Evolutionary conservation across 2,329 filamentous ascomycete genomes (phyloP).

Genomic region (Aspergillus cejpii): DNA sequence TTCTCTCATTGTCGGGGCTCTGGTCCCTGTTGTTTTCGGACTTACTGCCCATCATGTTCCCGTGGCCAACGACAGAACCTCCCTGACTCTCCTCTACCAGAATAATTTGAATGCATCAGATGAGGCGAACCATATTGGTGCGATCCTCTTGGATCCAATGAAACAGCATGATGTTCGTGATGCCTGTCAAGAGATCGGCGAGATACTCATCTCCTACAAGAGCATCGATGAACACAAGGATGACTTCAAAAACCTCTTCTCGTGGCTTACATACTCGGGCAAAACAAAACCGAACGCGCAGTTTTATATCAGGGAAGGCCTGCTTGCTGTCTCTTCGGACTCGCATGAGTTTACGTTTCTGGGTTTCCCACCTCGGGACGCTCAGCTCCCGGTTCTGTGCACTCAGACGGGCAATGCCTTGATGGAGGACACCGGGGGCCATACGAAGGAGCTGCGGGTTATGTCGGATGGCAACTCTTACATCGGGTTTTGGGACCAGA

Average conservation of each 20-base stretch:
- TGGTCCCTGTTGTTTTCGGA: slow-evolving; percentile 2
- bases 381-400: slow-evolving; percentile 45
- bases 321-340: slow-evolving; percentile 30
- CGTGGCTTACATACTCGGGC: slow-evolving; percentile 42
- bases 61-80: slow-evolving; percentile 35
- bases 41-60: slow-evolving; percentile 1
- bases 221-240: slow-evolving; percentile 39
- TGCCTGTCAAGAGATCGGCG: slow-evolving; percentile 45
- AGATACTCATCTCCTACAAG: slow-evolving; percentile 41
- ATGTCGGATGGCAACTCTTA: slow-evolving; percentile 42
- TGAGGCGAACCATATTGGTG: slow-evolving; percentile 48
- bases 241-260: slow-evolving; percentile 44
- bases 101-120: slow-evolving; percentile 52
- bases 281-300: slow-evolving; percentile 31
- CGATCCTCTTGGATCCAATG: slow-evolving; percentile 45
- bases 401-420: slow-evolving; percentile 40
- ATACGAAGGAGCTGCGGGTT: slow-evolving; percentile 38
- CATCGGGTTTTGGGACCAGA: slow-evolving; percentile 48
- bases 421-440: slow-evolving; percentile 22
- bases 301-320: slow-evolving; percentile 41
- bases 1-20: slow-evolving; percentile 3
- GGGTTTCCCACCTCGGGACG: slow-evolving; percentile 22
- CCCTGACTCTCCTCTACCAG: slow-evolving; percentile 48
- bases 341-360: slow-evolving; percentile 31
- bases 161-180: slow-evolving; percentile 33